These are phyloP conservation scores for Talaromyces sp. DNA, from an alignment of 2,329 filamentous ascomycete genomes.

Conservation along the genomic window DNA sequence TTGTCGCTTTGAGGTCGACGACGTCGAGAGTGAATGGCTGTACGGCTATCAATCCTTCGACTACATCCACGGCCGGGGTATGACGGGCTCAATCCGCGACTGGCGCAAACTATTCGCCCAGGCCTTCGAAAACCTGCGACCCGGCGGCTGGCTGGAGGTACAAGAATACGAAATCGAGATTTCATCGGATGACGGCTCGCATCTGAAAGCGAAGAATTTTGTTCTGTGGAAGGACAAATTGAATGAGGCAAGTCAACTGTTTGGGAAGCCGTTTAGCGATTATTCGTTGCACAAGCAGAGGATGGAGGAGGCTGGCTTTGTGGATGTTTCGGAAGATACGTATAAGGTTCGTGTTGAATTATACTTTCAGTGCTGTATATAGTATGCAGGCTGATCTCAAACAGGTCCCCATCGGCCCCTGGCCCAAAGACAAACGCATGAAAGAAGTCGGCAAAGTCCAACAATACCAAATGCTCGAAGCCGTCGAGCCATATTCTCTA, in stretches of 20 bases:
- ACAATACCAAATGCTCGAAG: conserved; percentile 22
- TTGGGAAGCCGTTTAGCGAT: conserved; percentile 35
- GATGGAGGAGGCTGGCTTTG: conserved; percentile 50
- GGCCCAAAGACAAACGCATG: conserved; percentile 46
- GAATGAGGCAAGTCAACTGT: conserved; percentile 29
- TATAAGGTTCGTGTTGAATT: conserved; percentile 35
- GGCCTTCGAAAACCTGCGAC: conserved; percentile 37
- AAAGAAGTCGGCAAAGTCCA: conserved; percentile 45
- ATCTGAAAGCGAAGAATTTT: conserved; percentile 24
- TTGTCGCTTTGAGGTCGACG: conserved; percentile 36
- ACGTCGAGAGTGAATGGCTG: conserved; percentile 31
- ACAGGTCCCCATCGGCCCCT: conserved; percentile 46
- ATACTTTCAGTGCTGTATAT: too few species aligned
- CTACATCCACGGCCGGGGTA: conserved; percentile 41
- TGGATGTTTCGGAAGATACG: conserved; percentile 44
- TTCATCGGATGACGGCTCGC: conserved; percentile 43
- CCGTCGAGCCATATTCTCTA: conserved; percentile 25
- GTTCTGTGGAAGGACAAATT: conserved; percentile 25
- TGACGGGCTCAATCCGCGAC: conserved; percentile 36
- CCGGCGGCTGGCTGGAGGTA: conserved; percentile 46
- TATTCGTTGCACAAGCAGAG: conserved; percentile 34
- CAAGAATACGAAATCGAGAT: conserved; percentile 43
- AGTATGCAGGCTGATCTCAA: too few species aligned
- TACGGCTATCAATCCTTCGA: conserved; percentile 36
- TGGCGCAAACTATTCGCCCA: conserved; percentile 36